Conservation (phyloP, 2,329 filamentous ascomycete species). For the Colletotrichum echinochloae region DNA sequence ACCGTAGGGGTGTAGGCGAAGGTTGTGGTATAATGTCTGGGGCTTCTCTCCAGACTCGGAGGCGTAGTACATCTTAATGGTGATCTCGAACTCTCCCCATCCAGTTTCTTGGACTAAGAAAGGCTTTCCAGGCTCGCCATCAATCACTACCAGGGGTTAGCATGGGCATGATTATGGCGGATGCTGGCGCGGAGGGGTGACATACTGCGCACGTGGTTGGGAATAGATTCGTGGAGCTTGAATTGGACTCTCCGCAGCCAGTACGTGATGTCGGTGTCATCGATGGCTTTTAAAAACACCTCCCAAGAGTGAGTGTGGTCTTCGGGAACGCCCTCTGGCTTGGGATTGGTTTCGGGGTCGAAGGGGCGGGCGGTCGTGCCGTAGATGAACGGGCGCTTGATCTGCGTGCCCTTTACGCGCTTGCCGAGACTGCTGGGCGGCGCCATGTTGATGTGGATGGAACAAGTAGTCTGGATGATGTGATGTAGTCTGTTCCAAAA, state of each 20-base stretch:
- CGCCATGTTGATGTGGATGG: conserved; percentile 59
- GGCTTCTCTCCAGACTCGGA: conserved; percentile 91
- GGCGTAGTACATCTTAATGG: conserved; percentile 93
- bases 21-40: conserved; percentile 92
- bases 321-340: conserved; percentile 79
- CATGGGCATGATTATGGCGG: neutral
- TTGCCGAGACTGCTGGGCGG: conserved; percentile 69
- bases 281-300: conserved; percentile 91
- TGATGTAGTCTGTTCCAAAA: conserved; percentile 8
- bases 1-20: conserved; percentile 92
- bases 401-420: conserved; percentile 74
- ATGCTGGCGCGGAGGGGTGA: conserved; percentile 40
- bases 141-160: conserved; percentile 66
- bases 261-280: conserved; percentile 91
- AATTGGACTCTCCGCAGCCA: conserved; percentile 98
- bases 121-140: conserved; percentile 73
- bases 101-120: conserved; percentile 93
- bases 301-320: conserved; percentile 98
- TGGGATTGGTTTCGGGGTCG: conserved; percentile 81
- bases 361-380: conserved; percentile 85
- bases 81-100: conserved; percentile 98
- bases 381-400: conserved; percentile 76
- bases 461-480: neutral
- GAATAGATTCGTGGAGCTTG: conserved; percentile 97
- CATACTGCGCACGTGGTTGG: conserved; percentile 85